These are phyloP conservation scores for Coemansia sp. DNA, from an alignment of 192 early-diverging fungal genomes.

Conservation along the genomic window DNA sequence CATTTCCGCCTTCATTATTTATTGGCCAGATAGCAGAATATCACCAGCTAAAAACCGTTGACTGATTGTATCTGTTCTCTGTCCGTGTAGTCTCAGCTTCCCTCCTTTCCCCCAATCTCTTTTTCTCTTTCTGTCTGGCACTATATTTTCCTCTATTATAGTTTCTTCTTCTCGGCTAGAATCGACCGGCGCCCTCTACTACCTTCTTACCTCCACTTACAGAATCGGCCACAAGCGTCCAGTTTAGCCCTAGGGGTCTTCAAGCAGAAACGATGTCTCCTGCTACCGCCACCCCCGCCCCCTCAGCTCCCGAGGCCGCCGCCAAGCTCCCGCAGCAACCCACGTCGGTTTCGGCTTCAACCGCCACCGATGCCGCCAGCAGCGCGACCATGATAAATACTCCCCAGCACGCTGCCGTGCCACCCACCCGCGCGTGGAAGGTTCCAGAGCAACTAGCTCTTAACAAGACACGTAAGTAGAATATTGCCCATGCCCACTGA, in stretches of 20 bases:
- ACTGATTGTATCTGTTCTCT: conserved; percentile 1
- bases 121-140: conserved; percentile 1
- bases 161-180: conserved; percentile 1
- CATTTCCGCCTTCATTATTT: neutral
- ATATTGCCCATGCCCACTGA: neutral
- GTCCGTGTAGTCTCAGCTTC: neutral
- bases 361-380: neutral
- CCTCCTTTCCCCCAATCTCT: neutral
- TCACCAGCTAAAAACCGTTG: neutral
- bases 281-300: conserved; percentile 19
- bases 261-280: conserved; percentile 34
- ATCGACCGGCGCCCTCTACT: conserved; percentile 3
- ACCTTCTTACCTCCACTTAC: neutral
- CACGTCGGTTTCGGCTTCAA: neutral
- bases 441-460: conserved; percentile 38
- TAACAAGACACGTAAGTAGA: conserved; percentile 39
- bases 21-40: neutral
- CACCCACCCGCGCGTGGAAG: conserved; percentile 59
- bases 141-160: conserved; percentile 9
- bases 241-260: neutral
- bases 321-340: conserved; percentile 10
- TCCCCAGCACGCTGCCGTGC: conserved; percentile 21
- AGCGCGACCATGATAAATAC: conserved; percentile 3
- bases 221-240: neutral
- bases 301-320: conserved; percentile 10